These are phyloP conservation scores for Neurospora sp. DNA, from an alignment of 495 filamentous ascomycete genomes.

Conservation along the genomic window DNA sequence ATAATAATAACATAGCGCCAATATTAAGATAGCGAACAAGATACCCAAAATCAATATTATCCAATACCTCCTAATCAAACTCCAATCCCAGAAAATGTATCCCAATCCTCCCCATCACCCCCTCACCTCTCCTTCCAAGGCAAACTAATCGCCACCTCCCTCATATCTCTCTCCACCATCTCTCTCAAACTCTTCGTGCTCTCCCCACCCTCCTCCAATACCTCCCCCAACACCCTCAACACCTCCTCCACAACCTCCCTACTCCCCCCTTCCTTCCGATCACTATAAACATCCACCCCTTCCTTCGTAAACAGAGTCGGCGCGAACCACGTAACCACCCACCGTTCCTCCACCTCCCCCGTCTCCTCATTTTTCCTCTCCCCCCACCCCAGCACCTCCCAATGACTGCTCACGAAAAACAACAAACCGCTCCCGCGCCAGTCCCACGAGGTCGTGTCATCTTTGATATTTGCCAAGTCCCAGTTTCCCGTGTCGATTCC, in stretches of 20 bases:
- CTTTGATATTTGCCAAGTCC: slow-evolving; percentile 4
- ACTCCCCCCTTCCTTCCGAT: slow-evolving; percentile 40
- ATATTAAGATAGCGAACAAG: not conserved
- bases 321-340: slow-evolving; percentile 67
- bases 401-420: slow-evolving; percentile 52
- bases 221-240: slow-evolving; percentile 30
- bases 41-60: not conserved
- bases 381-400: slow-evolving; percentile 68
- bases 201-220: slow-evolving; percentile 12
- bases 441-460: slow-evolving; percentile 41
- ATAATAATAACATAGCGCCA: not conserved
- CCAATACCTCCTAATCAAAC: not conserved
- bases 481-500: slow-evolving; percentile 50
- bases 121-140: slow-evolving; percentile 29
- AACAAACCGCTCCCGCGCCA: slow-evolving; percentile 66
- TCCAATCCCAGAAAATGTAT: not conserved
- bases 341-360: slow-evolving; percentile 33
- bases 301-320: slow-evolving; percentile 65
- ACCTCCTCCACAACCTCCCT: slow-evolving; percentile 36
- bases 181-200: slow-evolving; percentile 24
- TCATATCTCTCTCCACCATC: slow-evolving; percentile 34
- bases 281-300: slow-evolving; percentile 62
- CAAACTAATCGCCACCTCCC: slow-evolving; percentile 31
- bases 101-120: not conserved
- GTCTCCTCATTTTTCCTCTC: slow-evolving; percentile 21